Percentiles rank a stretch among this genome's conserved stretches.
Evolutionary conservation across 176 grass and related monocot species (phyloP).

Genomic region (Raddia guianensis): DNA sequence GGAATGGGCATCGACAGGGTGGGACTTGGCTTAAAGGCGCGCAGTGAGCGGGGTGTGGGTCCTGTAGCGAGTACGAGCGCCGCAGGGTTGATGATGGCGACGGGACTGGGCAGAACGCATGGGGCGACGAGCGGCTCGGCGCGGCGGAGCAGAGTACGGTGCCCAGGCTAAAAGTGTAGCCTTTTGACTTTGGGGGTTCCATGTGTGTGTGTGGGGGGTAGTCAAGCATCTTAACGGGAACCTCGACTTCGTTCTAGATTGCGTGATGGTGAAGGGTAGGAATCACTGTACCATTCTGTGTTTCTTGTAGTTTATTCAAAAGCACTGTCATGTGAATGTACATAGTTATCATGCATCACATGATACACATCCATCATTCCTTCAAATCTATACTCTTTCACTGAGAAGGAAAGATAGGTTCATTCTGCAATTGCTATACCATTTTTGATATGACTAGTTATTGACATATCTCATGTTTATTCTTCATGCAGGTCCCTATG

Average conservation of each 20-base stretch:
- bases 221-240: constrained; percentile 69
- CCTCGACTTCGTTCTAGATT: constrained; percentile 66
- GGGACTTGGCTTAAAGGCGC: too few relatives aligned
- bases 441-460: not conserved
- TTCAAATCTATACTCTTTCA: constrained; percentile 15
- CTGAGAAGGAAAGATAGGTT: constrained; percentile 18
- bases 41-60: too few relatives aligned
- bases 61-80: too few relatives aligned
- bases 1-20: too few relatives aligned
- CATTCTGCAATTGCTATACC: not conserved
- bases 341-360: not conserved
- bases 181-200: too few relatives aligned
- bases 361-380: constrained; percentile 4
- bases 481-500: constrained; percentile 84
- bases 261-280: constrained; percentile 79
- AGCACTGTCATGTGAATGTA: constrained; percentile 15
- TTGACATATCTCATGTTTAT: constrained; percentile 24
- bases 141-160: too few relatives aligned
- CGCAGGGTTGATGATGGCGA: too few relatives aligned
- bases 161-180: too few relatives aligned
- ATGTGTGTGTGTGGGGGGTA: constrained; percentile 47
- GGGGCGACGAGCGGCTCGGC: too few relatives aligned
- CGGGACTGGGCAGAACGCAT: too few relatives aligned
- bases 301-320: constrained; percentile 17
- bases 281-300: constrained; percentile 23